Conservation (phyloP, 2,329 filamentous ascomycete genomes). For the Alternaria gaisen region DNA sequence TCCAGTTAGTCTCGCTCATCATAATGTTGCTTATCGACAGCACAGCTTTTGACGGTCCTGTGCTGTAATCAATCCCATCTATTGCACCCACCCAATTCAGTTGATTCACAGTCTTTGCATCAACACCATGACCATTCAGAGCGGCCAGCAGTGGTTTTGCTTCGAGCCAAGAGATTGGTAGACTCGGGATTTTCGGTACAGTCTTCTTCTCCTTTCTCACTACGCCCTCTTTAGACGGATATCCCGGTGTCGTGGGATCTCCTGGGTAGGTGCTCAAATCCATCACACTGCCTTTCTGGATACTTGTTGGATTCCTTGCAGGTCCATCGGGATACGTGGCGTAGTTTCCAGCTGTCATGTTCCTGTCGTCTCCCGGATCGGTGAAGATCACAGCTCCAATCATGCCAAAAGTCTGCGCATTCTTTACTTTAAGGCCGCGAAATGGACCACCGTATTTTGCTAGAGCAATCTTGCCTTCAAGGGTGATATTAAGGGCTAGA, state of each 20-base stretch:
- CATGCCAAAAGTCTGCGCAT: conserved; percentile 55
- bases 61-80: conserved; percentile 41
- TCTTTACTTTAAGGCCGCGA: conserved; percentile 53
- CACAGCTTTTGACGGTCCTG: conserved; percentile 57
- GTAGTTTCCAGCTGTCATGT: conserved; percentile 47
- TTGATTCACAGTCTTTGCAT: conserved; percentile 50
- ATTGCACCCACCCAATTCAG: conserved; percentile 46
- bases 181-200: conserved; percentile 80
- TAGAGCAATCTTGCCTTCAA: conserved; percentile 59
- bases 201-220: conserved; percentile 66
- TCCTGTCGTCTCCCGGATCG: conserved; percentile 54
- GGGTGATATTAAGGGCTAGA: conserved; percentile 50
- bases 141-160: conserved; percentile 82
- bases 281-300: conserved; percentile 57
- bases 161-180: conserved; percentile 85
- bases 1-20: conserved; percentile 76
- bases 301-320: conserved; percentile 51
- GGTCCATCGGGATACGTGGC: conserved; percentile 23
- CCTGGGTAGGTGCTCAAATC: conserved; percentile 69
- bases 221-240: conserved; percentile 83
- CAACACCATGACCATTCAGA: conserved; percentile 80
- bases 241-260: conserved; percentile 61
- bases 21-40: conserved; percentile 69
- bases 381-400: conserved; percentile 56
- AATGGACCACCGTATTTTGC: conserved; percentile 56